Conservation (phyloP, 805 yeast species). For the Metschnikowia gruessii region DNA sequence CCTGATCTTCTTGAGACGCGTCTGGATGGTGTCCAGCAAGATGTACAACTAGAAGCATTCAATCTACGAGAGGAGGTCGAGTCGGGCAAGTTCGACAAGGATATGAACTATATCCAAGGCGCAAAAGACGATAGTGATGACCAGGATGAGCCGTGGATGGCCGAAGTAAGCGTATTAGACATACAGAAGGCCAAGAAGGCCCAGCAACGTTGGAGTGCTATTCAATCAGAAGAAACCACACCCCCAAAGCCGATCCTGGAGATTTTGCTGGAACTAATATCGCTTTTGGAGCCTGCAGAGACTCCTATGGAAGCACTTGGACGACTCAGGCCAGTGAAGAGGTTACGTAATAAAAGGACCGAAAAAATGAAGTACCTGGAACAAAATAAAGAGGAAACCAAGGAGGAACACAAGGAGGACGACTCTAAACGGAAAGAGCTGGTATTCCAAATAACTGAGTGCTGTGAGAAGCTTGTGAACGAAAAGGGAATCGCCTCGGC, state of each 20-base stretch:
- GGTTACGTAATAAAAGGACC: constrained; percentile 14
- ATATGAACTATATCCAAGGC: constrained; percentile 53
- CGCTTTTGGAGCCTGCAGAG: constrained; percentile 54
- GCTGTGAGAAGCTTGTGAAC: constrained; percentile 43
- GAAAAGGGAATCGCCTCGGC: constrained; percentile 40
- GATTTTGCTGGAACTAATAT: constrained; percentile 34
- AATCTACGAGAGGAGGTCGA: constrained; percentile 53
- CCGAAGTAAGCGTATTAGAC: constrained; percentile 11
- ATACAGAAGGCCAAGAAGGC: constrained; percentile 39
- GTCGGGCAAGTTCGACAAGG: constrained; percentile 58
- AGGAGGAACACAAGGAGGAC: background rate
- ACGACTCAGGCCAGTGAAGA: constrained; percentile 23
- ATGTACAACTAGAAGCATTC: constrained; percentile 52
- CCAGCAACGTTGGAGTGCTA: constrained; percentile 14
- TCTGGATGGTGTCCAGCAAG: background rate
- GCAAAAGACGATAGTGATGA: constrained; percentile 32
- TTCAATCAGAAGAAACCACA: constrained; percentile 16
- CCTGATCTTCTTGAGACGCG: constrained; percentile 8
- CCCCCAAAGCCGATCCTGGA: constrained; percentile 9
- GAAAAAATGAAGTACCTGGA: constrained; percentile 1
- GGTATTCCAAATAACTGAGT: constrained; percentile 45
- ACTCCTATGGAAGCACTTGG: constrained; percentile 55
- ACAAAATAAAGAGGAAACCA: background rate
- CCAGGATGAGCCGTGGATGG: constrained; percentile 24
- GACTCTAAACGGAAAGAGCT: constrained; percentile 16